Conservation (phyloP, 1,284 basidiomycete species). For the Ganoderma leucocontextum region DNA sequence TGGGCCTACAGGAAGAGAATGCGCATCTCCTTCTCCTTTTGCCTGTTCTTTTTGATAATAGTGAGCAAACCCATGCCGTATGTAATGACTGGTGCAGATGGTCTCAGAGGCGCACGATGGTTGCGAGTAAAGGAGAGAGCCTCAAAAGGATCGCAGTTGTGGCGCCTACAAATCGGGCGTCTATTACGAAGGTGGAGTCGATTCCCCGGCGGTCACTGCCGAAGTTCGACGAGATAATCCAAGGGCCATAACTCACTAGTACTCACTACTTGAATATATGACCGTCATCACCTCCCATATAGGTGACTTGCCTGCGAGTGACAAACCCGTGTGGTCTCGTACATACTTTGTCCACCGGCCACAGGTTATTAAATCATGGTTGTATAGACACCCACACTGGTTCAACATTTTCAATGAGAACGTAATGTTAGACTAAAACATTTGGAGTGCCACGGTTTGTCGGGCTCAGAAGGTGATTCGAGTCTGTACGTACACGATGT, state of each 20-base stretch:
- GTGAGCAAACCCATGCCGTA: slow-evolving; percentile 87
- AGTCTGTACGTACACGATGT: not conserved
- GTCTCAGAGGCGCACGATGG: not conserved
- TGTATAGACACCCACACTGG: not conserved
- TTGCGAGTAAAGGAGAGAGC: not conserved
- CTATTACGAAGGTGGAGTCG: not conserved
- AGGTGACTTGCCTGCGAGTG: too few relatives aligned
- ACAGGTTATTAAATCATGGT: not conserved
- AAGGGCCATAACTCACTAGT: slow-evolving; percentile 85
- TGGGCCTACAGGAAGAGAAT: slow-evolving; percentile 88
- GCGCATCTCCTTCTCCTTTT: slow-evolving; percentile 95
- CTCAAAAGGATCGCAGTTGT: not conserved
- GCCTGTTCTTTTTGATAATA: slow-evolving; percentile 96
- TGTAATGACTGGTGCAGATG: not conserved
- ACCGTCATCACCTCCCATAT: too few relatives aligned
- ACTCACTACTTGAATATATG: slow-evolving; percentile 46
- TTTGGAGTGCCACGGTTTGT: not conserved
- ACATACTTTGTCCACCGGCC: not conserved
- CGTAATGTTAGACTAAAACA: slow-evolving; percentile 1
- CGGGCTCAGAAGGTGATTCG: not conserved
- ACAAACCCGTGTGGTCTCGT: not conserved
- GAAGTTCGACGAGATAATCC: slow-evolving; percentile 47
- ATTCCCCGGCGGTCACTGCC: too few relatives aligned
- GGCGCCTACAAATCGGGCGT: not conserved
- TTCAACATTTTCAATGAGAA: slow-evolving; percentile 1